phyloP scores from a whole-genome alignment of 1,139 yeast species.

The Suhomyces kunorum region DNA sequence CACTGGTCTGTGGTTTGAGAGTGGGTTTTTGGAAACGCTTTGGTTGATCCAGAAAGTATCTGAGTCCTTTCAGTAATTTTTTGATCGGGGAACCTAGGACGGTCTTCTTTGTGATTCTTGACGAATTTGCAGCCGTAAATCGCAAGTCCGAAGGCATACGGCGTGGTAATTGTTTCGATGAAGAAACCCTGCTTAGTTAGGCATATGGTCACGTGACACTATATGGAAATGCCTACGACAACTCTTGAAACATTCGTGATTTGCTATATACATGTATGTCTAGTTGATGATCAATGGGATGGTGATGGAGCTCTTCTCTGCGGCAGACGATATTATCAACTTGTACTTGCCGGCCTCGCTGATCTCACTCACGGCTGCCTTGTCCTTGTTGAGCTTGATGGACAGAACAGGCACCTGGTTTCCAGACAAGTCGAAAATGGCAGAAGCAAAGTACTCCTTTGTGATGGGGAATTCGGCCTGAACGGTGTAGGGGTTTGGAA shows the following conservation, averaged over 20 bases:
- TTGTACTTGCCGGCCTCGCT: constrained; percentile 32
- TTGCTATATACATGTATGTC: constrained; percentile 15
- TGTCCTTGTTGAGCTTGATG: constrained; percentile 23
- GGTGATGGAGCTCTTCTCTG: constrained; percentile 24
- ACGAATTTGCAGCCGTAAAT: constrained; percentile 47
- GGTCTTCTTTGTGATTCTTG: constrained; percentile 30
- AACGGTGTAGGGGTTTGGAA: constrained; percentile 33
- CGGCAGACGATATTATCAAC: constrained; percentile 30
- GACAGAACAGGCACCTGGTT: constrained; percentile 28
- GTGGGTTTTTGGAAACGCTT: constrained; percentile 2
- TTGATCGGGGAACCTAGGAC: constrained; percentile 20
- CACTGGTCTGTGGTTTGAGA: constrained; percentile 1
- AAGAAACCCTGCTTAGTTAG: no score
- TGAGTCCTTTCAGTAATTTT: constrained; percentile 21
- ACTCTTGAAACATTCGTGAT: constrained; percentile 1
- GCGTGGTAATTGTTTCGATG: not conserved
- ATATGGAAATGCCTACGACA: not conserved
- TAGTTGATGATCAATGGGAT: constrained; percentile 17
- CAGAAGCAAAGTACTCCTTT: constrained; percentile 25
- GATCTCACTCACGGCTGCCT: constrained; percentile 23
- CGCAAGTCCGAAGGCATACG: constrained; percentile 23
- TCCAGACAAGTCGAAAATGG: constrained; percentile 35
- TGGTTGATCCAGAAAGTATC: constrained; percentile 3
- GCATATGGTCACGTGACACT: not conserved
- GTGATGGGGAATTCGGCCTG: constrained; percentile 30